Base-by-base conservation (phyloP, 2,329 filamentous ascomycete species). In the Chrysoporthe deuterocubensis region DNA sequence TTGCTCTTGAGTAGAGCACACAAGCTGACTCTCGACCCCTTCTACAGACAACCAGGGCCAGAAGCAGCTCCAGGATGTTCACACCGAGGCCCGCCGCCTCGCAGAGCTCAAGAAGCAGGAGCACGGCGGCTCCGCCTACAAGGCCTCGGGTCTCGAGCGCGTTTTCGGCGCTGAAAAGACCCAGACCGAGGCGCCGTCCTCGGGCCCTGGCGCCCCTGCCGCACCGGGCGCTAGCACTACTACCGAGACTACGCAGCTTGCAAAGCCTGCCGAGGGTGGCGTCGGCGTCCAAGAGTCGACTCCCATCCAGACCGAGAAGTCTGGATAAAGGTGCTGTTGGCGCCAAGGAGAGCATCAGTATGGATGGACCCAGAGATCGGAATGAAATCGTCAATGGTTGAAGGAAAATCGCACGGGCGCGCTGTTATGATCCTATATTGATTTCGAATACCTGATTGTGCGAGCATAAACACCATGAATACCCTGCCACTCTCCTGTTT, bases 41-140 rank as follows among this genome's bases (percentile, higher is more conserved):
- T 13, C 32, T 4, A n/a, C 42, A 70, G 68, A 99, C 82, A 86
- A 90, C 8, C 85, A 93, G 73, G 88, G 92, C 71, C 90, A 91
- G 78, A 93, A 93, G 82, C 94, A 98, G 81, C 94, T 97, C 43
- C 86, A 93, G 74, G 96, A 99, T 77, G 96, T 99, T 59, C 96
- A 99, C 81, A 87, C 85, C 71, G 96, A 99, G 85, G 96, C 96
- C 43, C 87, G 91, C 71, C 90, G 96, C 73, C 85, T 99, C 65
- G 95, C 95, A 62, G 89, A 97, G 72, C 80, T 99, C 73, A 97
- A 97, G 90, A 90, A 89, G 78, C 81, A 88, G 70, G 84, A 88
- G 77, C 79, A 83, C 58, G 87, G 86, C 26, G 85, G 84, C 62
- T 87, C 83, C 71, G 86, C 88, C 58, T 84, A 87, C 78, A 87